These are phyloP conservation scores for Agrocybe chaxingu DNA, from an alignment of 768 basidiomycete species.

Conservation along the genomic window DNA sequence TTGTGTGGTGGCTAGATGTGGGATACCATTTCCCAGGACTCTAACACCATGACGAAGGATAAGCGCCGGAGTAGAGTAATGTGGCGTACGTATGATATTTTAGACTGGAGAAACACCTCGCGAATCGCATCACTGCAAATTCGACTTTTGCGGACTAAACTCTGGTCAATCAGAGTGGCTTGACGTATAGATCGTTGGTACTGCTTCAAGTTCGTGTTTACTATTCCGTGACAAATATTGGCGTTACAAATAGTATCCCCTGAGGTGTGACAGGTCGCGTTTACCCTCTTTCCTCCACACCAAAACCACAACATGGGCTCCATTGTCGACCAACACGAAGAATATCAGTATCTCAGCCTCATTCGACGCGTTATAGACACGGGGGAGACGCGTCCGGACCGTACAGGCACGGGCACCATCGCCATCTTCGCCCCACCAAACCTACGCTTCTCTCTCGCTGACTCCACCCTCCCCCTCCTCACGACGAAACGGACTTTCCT, in stretches of 20 bases:
- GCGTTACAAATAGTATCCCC: background rate
- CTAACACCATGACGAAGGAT: too few relatives aligned
- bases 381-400: slow-evolving; percentile 81
- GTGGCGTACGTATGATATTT: too few relatives aligned
- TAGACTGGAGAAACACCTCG: too few relatives aligned
- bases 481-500: slow-evolving; percentile 96
- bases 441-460: slow-evolving; percentile 82
- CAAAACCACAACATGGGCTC: slow-evolving; percentile 5
- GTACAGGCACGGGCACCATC: slow-evolving; percentile 93
- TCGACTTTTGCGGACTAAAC: too few relatives aligned
- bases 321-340: slow-evolving; percentile 54
- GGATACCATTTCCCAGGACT: background rate
- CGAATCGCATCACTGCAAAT: too few relatives aligned
- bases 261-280: slow-evolving; percentile 1
- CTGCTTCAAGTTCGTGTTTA: too few relatives aligned
- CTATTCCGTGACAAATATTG: too few relatives aligned
- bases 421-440: slow-evolving; percentile 90
- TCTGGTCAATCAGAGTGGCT: too few relatives aligned
- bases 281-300: background rate
- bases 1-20: too few relatives aligned
- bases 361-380: slow-evolving; percentile 70
- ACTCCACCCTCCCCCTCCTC: slow-evolving; percentile 77
- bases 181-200: too few relatives aligned
- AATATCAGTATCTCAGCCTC: slow-evolving; percentile 85
- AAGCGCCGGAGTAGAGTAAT: too few relatives aligned